These are phyloP conservation scores for Coemansia sp. DNA, from an alignment of 192 early-diverging fungal genomes.

Conservation along the genomic window DNA sequence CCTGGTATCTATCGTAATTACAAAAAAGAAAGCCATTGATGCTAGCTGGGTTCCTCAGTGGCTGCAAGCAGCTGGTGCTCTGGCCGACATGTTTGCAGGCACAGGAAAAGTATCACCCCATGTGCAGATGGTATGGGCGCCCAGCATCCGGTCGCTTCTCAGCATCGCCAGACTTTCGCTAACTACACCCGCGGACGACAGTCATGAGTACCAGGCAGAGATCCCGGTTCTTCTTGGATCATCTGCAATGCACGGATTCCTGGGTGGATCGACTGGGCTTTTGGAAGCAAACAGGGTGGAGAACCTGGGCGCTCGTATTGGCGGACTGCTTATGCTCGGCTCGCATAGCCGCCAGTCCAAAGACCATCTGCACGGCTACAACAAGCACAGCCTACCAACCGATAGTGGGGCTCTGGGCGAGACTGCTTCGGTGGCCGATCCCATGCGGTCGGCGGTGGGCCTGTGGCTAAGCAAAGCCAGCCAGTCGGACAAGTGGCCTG, in stretches of 20 bases:
- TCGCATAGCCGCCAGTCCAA: neutral
- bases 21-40: constrained; percentile 8
- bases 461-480: constrained; percentile 1
- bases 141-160: neutral
- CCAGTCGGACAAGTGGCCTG: constrained; percentile 14
- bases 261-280: too few relatives aligned
- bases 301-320: constrained; percentile 38
- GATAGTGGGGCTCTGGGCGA: neutral
- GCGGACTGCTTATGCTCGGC: constrained; percentile 32
- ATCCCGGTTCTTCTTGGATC: neutral
- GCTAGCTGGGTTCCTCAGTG: constrained; percentile 28
- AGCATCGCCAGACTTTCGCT: neutral
- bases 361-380: neutral
- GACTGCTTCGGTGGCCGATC: neutral
- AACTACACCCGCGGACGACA: neutral
- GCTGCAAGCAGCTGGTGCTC: constrained; percentile 14
- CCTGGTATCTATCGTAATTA: too few relatives aligned
- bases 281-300: too few relatives aligned
- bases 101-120: neutral
- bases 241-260: too few relatives aligned
- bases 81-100: constrained; percentile 13
- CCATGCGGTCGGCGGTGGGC: neutral
- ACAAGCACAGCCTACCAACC: neutral
- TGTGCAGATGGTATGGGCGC: neutral
- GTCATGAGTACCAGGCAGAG: neutral